phyloP scores from a whole-genome alignment of 2,329 filamentous ascomycete species.

The Epichloe brachyelytri region DNA sequence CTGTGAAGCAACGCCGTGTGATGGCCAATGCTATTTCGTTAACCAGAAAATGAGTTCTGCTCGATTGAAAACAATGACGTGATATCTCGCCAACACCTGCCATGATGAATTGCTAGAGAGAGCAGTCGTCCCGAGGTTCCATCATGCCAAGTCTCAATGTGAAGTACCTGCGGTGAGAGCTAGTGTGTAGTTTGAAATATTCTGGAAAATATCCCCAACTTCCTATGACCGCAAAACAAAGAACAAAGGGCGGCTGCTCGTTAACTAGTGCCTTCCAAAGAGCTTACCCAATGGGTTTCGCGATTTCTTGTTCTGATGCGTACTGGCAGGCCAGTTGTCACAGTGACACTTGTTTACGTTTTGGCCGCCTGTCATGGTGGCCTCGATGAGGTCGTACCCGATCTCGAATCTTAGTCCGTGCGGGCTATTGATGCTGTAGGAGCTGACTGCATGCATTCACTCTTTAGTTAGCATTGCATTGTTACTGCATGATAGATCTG shows the following conservation, averaged over 20 bases:
- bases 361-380: slow-evolving; percentile 9
- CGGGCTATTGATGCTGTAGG: slow-evolving; percentile 9
- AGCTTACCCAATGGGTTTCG: not conserved
- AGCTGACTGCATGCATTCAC: slow-evolving; percentile 1
- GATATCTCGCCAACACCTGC: no score
- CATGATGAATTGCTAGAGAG: no score
- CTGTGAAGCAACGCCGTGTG: not conserved
- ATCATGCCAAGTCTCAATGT: no score
- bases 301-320: not conserved
- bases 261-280: not conserved
- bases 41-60: no score
- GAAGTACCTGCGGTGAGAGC: no score
- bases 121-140: no score
- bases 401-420: slow-evolving; percentile 13
- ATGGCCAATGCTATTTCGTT: no score
- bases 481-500: not conserved
- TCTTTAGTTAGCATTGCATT: not conserved
- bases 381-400: slow-evolving; percentile 13
- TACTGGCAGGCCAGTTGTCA: slow-evolving; percentile 1
- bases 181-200: no score
- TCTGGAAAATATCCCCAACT: not conserved
- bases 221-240: no score
- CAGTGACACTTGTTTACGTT: not conserved
- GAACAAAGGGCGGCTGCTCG: no score
- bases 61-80: not conserved